Base-by-base conservation (phyloP, 2,329 filamentous ascomycete species). In the Orbilia blumenaviensis region DNA sequence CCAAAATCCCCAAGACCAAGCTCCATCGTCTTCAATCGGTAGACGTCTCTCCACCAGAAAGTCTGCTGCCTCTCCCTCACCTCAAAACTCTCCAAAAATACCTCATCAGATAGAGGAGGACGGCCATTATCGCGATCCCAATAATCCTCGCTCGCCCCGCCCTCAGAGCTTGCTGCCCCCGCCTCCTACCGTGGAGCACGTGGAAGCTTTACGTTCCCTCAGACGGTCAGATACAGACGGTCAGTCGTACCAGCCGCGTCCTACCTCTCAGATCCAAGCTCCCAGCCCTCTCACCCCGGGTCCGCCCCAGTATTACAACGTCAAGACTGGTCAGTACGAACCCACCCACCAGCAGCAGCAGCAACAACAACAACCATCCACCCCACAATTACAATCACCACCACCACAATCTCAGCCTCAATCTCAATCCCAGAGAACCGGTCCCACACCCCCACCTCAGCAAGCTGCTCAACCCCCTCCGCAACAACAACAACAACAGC, bases 381-480 rank as follows among this genome's bases (percentile, higher is more conserved):
- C 8, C 18, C 80, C 79, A 64, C 77, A 78, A 5, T 48, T 29
- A 50, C 80, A 78, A 54, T 77, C 74, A 36, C 80, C 78, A 64
- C 79, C 78, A 60, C 81, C 80, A 42, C 82, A 81, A 58, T 80
- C 80, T 64, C 79, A 63, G 36, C 79, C 16, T 23, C 44, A 60
- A 38, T 27, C 18, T 27, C 68, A 50, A 18, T 44, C 77, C 44
- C 80, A 80, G 44, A 72, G 78, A 77, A 32, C 48, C 7, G 25
- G 2, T 52, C 18, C 48, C 12, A 3, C 48, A 21, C 69, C 78
- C 66, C 62, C 75, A 58, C 60, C 69, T 73, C 78, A 78, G 75
- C 78, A 78, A 82, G 80, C 81, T 71, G 81, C 81, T 68, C 80
- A 81, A 63, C 73, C 80, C 81, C 77, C 82, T 81, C 79, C 81